These are phyloP conservation scores for Atkinsonella texensis DNA, from an alignment of 2,329 filamentous ascomycete species.

Conservation along the genomic window DNA sequence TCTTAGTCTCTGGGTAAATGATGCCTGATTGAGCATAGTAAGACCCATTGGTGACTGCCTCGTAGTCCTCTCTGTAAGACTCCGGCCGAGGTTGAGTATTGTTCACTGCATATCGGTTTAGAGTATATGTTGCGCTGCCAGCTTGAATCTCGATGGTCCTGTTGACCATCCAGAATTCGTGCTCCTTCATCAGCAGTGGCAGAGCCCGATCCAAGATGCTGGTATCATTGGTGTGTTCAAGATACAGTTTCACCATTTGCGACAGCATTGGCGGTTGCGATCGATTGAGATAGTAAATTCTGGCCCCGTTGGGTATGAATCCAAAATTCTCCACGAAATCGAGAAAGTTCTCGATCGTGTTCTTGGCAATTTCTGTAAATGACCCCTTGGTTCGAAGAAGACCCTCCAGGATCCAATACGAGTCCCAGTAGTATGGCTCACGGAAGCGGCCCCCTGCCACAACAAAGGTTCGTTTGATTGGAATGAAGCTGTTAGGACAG, in stretches of 20 bases:
- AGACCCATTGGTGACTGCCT: constrained; percentile 51
- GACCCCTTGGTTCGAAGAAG: constrained; percentile 51
- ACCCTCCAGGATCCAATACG: constrained; percentile 56
- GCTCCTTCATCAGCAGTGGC: constrained; percentile 50
- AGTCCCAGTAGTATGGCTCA: constrained; percentile 62
- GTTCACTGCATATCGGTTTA: constrained; percentile 46
- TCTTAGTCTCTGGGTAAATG: constrained; percentile 39
- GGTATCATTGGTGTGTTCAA: constrained; percentile 53
- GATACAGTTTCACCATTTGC: constrained; percentile 53
- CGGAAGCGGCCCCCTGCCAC: constrained; percentile 59
- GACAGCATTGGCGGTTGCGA: constrained; percentile 55
- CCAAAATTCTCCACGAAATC: constrained; percentile 53
- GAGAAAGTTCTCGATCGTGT: constrained; percentile 59
- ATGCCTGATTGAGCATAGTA: constrained; percentile 48
- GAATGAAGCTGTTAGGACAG: constrained; percentile 54
- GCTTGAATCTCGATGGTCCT: constrained; percentile 41
- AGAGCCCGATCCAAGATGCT: constrained; percentile 47
- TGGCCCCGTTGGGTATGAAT: constrained; percentile 57
- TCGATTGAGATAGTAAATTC: constrained; percentile 55
- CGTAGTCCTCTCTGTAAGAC: constrained; percentile 53
- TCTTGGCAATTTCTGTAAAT: constrained; percentile 50
- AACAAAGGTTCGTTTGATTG: constrained; percentile 56
- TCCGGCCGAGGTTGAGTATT: constrained; percentile 58
- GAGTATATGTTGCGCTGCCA: constrained; percentile 34
- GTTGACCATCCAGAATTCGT: constrained; percentile 51